Percentiles rank a stretch among this genome's conserved stretches.
These are phyloP conservation scores for Globisporangium irregulare DNA, from an alignment of 352 stramenopile genomes.

Conservation along the genomic window DNA sequence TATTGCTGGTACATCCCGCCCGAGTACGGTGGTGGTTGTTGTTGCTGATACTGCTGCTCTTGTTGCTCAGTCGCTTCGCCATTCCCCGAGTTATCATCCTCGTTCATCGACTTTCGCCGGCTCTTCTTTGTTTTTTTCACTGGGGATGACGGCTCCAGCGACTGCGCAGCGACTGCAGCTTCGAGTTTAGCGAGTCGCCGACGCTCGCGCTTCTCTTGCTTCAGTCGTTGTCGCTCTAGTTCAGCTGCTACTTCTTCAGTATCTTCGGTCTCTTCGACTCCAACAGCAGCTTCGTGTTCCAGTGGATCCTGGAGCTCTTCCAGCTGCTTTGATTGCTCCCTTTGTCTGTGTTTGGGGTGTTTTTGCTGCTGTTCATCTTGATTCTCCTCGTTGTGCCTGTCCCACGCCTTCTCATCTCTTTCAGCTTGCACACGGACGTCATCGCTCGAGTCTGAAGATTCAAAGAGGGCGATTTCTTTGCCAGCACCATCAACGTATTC, in stretches of 20 bases:
- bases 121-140: conserved; percentile 4
- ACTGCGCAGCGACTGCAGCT: conserved; percentile 34
- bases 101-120: background rate
- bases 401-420: background rate
- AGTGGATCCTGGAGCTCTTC: background rate
- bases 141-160: conserved; percentile 14
- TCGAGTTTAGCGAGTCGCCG: conserved; percentile 35
- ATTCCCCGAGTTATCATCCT: background rate
- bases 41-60: background rate
- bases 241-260: conserved; percentile 8
- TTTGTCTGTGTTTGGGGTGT: background rate
- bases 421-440: background rate
- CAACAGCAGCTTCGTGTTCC: background rate
- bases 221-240: conserved; percentile 17
- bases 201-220: conserved; percentile 31
- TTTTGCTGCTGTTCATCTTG: background rate
- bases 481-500: background rate
- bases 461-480: background rate
- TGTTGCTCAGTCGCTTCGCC: conserved; percentile 1
- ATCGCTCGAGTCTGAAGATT: background rate
- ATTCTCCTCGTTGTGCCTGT: background rate
- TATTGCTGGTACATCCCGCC: background rate
- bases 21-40: background rate
- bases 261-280: background rate
- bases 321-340: background rate